These are phyloP conservation scores for Xylaria grammica DNA, from an alignment of 495 filamentous ascomycete species.

Conservation along the genomic window DNA sequence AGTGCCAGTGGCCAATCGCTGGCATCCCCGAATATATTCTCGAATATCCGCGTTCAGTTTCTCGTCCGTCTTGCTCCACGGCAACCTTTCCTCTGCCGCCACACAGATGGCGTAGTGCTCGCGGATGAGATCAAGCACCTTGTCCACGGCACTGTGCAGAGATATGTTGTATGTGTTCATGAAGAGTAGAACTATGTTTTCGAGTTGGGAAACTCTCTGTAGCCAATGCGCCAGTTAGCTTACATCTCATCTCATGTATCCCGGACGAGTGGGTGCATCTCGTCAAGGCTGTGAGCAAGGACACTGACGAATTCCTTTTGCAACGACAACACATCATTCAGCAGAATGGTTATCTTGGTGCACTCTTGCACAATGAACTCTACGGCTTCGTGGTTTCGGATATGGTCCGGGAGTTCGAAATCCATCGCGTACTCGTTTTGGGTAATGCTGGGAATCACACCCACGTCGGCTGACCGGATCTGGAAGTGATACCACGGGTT, in stretches of 20 bases:
- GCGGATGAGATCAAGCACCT: slow-evolving; percentile 33
- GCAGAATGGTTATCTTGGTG: slow-evolving; percentile 31
- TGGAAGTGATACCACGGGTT: slow-evolving; percentile 38
- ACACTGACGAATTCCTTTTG: slow-evolving; percentile 38
- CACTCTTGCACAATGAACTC: slow-evolving; percentile 32
- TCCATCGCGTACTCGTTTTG: slow-evolving; percentile 39
- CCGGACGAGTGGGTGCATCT: background rate
- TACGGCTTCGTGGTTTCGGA: slow-evolving; percentile 34
- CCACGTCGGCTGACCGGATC: slow-evolving; percentile 34
- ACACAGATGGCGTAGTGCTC: slow-evolving; percentile 35
- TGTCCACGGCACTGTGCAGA: slow-evolving; percentile 26
- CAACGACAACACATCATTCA: slow-evolving; percentile 36
- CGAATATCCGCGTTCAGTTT: slow-evolving; percentile 33
- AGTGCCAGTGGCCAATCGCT: slow-evolving; percentile 33
- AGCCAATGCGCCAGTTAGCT: slow-evolving; percentile 7
- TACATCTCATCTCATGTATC: background rate
- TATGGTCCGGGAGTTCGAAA: slow-evolving; percentile 32
- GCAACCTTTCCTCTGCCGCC: slow-evolving; percentile 32
- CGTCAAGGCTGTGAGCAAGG: background rate
- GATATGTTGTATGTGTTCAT: slow-evolving; percentile 34
- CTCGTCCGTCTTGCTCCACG: slow-evolving; percentile 35
- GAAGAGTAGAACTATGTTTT: slow-evolving; percentile 35
- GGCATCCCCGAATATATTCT: slow-evolving; percentile 34
- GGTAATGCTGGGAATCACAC: slow-evolving; percentile 35
- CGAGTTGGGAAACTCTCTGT: slow-evolving; percentile 34